Evolutionary conservation across 2,329 filamentous ascomycete species (phyloP).

Genomic region (Fusarium sp.): DNA sequence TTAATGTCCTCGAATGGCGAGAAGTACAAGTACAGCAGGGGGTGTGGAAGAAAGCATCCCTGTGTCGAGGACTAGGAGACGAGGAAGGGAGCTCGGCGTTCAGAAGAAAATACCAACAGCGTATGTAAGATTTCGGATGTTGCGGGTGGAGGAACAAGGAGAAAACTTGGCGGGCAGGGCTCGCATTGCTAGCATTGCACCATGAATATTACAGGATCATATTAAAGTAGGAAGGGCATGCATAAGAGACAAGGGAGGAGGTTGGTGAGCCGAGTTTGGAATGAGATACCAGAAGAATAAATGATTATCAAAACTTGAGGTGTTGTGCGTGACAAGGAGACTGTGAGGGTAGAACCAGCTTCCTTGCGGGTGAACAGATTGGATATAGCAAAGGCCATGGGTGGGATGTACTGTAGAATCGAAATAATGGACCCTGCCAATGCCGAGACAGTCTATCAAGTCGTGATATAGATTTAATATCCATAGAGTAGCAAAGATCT

Average conservation of each 20-base stretch:
- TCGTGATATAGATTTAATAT: background rate
- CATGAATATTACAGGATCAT: constrained; percentile 22
- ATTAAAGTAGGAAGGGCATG: constrained; percentile 13
- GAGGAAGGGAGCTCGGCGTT: constrained; percentile 42
- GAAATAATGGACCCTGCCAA: background rate
- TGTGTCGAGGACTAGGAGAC: constrained; percentile 20
- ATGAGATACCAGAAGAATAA: constrained; percentile 27
- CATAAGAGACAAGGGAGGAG: constrained; percentile 13
- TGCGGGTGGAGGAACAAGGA: constrained; percentile 17
- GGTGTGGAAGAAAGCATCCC: constrained; percentile 7
- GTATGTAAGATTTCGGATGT: constrained; percentile 45
- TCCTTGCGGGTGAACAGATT: background rate
- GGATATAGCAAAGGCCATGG: background rate
- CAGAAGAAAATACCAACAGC: constrained; percentile 44
- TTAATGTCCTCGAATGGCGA: constrained; percentile 19
- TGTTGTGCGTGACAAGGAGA: background rate
- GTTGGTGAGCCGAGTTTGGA: constrained; percentile 14
- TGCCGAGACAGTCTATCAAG: background rate
- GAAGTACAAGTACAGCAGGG: constrained; percentile 1
- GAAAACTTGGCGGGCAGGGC: constrained; percentile 23
- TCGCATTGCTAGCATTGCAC: constrained; percentile 9
- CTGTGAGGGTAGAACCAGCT: background rate
- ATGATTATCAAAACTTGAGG: constrained; percentile 11
- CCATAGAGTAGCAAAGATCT: background rate
- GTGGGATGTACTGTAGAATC: background rate